Evolutionary conservation across 176 grass and related monocot species (phyloP).

Genomic region (Pontederia paniculata): DNA sequence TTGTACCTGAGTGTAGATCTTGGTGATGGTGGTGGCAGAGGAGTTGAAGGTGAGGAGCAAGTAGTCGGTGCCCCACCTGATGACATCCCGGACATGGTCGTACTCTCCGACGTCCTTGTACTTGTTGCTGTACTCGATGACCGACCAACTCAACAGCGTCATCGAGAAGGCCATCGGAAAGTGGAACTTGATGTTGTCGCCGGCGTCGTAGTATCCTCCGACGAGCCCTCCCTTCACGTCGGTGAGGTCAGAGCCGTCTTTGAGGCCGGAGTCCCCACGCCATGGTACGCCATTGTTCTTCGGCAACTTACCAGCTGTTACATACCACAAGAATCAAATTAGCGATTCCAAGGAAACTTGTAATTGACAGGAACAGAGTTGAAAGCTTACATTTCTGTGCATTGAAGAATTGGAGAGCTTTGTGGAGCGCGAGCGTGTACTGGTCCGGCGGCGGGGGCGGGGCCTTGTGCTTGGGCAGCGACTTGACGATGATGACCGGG

Average conservation of each 20-base stretch:
- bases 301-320: slow-evolving; percentile 61
- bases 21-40: slow-evolving; percentile 49
- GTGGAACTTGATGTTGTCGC: slow-evolving; percentile 98
- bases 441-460: slow-evolving; percentile 38
- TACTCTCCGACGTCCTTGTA: slow-evolving; percentile 94
- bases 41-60: slow-evolving; percentile 89
- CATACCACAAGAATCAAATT: not conserved
- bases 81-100: slow-evolving; percentile 76
- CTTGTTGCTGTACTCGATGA: slow-evolving; percentile 71
- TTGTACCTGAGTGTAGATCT: slow-evolving; percentile 73
- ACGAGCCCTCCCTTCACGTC: slow-evolving; percentile 78
- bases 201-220: slow-evolving; percentile 92
- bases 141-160: slow-evolving; percentile 94
- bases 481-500: slow-evolving; percentile 82
- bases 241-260: slow-evolving; percentile 35
- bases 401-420: slow-evolving; percentile 96
- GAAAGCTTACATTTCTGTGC: slow-evolving; percentile 71
- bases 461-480: slow-evolving; percentile 70
- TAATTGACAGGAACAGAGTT: not conserved
- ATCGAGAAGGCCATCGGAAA: slow-evolving; percentile 97
- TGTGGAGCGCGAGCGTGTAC: slow-evolving; percentile 77
- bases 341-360: not conserved
- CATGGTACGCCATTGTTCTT: slow-evolving; percentile 85
- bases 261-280: slow-evolving; percentile 61
- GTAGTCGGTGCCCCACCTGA: slow-evolving; percentile 95